Percentiles rank a stretch among this genome's conserved stretches.
phyloP scores from a whole-genome alignment of 2,329 filamentous ascomycete species.

The Penicillium sp. region DNA sequence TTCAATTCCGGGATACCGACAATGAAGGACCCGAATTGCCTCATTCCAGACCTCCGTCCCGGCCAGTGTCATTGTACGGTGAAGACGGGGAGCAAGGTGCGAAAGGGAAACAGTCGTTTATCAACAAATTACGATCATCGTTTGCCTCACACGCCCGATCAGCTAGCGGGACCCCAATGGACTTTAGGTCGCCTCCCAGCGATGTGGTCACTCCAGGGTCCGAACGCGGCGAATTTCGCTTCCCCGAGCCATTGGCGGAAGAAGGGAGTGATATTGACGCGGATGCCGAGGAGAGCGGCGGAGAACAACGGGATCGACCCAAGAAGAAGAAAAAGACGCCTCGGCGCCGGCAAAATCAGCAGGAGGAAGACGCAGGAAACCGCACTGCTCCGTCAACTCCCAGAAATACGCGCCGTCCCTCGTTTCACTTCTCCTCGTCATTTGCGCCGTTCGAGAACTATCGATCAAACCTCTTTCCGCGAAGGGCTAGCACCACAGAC shows the following conservation, averaged over 20 bases:
- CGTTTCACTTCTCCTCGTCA: conserved; percentile 44
- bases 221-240: conserved; percentile 47
- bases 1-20: conserved; percentile 64
- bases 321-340: conserved; percentile 54
- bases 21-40: conserved; percentile 44
- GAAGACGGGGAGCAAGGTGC: conserved; percentile 55
- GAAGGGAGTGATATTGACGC: conserved; percentile 66
- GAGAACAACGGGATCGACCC: conserved; percentile 57
- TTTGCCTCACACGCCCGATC: conserved; percentile 48
- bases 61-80: conserved; percentile 59
- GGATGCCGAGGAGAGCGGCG: conserved; percentile 79
- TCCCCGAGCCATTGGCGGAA: conserved; percentile 52
- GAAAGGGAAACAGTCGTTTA: conserved; percentile 61
- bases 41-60: conserved; percentile 55
- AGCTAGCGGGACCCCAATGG: conserved; percentile 43
- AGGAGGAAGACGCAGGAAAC: conserved; percentile 45
- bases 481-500: conserved; percentile 62
- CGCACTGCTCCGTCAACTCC: conserved; percentile 65
- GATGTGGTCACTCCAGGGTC: conserved; percentile 44
- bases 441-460: conserved; percentile 43
- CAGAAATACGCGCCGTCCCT: conserved; percentile 40
- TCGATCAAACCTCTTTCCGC: conserved; percentile 49
- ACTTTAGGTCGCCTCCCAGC: conserved; percentile 35
- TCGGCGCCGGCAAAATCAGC: conserved; percentile 55
- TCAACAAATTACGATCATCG: conserved; percentile 68